Evolutionary conservation across 306 rosid species (phyloP).

Genomic region (Vigna radiata): DNA sequence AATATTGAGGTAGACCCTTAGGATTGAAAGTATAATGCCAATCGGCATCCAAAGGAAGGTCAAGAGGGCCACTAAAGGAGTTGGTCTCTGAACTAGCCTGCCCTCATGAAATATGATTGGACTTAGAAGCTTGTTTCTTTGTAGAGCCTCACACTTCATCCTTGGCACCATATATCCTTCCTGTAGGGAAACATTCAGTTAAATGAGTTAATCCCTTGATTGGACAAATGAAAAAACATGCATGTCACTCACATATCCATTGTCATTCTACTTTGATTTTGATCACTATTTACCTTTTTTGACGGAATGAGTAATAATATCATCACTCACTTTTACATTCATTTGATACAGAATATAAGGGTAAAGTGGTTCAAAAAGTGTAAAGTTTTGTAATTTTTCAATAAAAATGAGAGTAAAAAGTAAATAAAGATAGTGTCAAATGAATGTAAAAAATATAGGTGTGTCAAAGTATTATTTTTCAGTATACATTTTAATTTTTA

Average conservation of each 20-base stretch:
- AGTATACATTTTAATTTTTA: too few species aligned
- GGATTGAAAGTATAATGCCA: slow-evolving; percentile 66
- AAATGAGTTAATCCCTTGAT: not conserved
- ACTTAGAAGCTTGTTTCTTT: slow-evolving; percentile 80
- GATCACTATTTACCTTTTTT: not conserved
- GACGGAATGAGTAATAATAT: too few species aligned
- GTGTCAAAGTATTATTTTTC: too few species aligned
- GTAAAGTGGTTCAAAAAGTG: too few species aligned
- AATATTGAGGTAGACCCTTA: slow-evolving; percentile 76
- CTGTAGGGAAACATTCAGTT: slow-evolving; percentile 47
- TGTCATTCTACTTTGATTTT: not conserved
- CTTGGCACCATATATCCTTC: slow-evolving; percentile 84
- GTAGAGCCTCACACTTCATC: slow-evolving; percentile 61
- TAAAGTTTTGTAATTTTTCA: too few species aligned
- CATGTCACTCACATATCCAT: not conserved
- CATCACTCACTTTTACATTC: too few species aligned
- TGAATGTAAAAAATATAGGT: too few species aligned
- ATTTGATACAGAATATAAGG: too few species aligned
- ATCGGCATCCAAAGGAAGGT: slow-evolving; percentile 88
- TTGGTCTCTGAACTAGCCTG: slow-evolving; percentile 81
- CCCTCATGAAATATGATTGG: slow-evolving; percentile 94
- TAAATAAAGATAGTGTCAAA: too few species aligned
- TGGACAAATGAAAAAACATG: not conserved
- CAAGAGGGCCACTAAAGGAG: slow-evolving; percentile 70
- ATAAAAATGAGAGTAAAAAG: too few species aligned